phyloP scores from a whole-genome alignment of 2,329 filamentous ascomycete genomes.

The Myriosclerotinia scirpicola region DNA sequence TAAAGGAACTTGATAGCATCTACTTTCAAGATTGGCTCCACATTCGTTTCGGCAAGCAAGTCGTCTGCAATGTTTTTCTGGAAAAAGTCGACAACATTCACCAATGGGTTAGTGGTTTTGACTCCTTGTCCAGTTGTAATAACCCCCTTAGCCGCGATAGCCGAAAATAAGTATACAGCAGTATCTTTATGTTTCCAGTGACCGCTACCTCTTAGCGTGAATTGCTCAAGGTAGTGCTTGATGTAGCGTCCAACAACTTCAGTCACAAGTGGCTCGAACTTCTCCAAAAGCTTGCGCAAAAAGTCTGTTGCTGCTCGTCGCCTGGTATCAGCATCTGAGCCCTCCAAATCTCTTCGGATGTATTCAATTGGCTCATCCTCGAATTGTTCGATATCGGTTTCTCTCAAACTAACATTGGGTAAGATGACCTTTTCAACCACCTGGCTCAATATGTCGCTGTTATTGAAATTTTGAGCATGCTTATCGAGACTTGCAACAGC shows the following conservation, averaged over 20 bases:
- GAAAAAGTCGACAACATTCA: conserved; percentile 94
- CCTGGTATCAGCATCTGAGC: conserved; percentile 92
- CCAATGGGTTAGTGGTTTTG: conserved; percentile 80
- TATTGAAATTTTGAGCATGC: conserved; percentile 84
- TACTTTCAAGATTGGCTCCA: conserved; percentile 87
- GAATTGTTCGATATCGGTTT: conserved; percentile 92
- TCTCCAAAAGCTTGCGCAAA: conserved; percentile 81
- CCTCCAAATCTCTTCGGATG: conserved; percentile 90
- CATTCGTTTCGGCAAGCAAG: conserved; percentile 65
- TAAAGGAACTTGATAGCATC: conserved; percentile 98
- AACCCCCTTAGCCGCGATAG: conserved; percentile 87
- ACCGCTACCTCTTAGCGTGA: conserved; percentile 62
- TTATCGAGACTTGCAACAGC: conserved; percentile 76
- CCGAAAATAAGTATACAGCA: conserved; percentile 93
- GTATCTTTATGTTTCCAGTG: conserved; percentile 99
- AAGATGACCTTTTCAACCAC: conserved; percentile 95
- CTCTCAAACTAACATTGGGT: conserved; percentile 86
- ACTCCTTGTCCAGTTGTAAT: conserved; percentile 88
- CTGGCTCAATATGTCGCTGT: conserved; percentile 73
- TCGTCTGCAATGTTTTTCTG: conserved; percentile 90
- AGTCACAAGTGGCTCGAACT: conserved; percentile 83
- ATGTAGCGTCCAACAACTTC: conserved; percentile 85
- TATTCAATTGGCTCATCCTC: conserved; percentile 99
- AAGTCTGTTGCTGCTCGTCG: conserved; percentile 94
- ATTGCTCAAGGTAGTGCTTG: conserved; percentile 75